Percentiles rank a stretch among this genome's conserved stretches.
These are phyloP conservation scores for Papiliotrema flavescens DNA, from an alignment of 1,284 basidiomycete species.

Conservation along the genomic window DNA sequence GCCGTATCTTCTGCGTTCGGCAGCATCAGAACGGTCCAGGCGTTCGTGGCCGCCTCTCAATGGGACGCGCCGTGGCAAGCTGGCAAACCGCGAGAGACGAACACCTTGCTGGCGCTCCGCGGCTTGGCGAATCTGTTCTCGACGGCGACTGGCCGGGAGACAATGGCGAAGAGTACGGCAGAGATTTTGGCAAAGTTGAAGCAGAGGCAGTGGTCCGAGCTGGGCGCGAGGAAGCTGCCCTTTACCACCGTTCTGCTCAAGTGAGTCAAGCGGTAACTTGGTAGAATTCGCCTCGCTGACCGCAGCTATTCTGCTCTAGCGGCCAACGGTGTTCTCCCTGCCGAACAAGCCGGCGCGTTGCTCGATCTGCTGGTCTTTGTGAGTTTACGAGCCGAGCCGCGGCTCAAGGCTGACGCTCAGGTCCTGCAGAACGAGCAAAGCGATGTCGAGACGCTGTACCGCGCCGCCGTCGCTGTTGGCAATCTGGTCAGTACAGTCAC, in stretches of 20 bases:
- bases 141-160: conserved; percentile 51
- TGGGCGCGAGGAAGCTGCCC: conserved; percentile 33
- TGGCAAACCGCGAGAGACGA: conserved; percentile 73
- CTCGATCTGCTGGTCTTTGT: conserved; percentile 23
- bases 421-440: conserved; percentile 62
- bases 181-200: conserved; percentile 57
- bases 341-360: conserved; percentile 23
- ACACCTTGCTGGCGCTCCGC: conserved; percentile 77
- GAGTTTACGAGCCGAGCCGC: neutral
- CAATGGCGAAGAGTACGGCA: conserved; percentile 55
- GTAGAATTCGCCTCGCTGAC: conserved; percentile 1
- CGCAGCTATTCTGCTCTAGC: conserved; percentile 51
- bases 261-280: conserved; percentile 23
- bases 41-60: conserved; percentile 65
- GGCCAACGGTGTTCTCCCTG: conserved; percentile 34
- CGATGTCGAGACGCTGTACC: conserved; percentile 81
- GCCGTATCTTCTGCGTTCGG: conserved; percentile 58
- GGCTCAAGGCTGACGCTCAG: conserved; percentile 42
- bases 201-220: conserved; percentile 20
- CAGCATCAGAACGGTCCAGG: conserved; percentile 52
- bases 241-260: conserved; percentile 45
- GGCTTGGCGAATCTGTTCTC: conserved; percentile 73
- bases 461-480: conserved; percentile 78
- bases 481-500: conserved; percentile 63
- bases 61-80: conserved; percentile 60